phyloP scores from a whole-genome alignment of 768 basidiomycete genomes.

The Lentinula sp. region DNA sequence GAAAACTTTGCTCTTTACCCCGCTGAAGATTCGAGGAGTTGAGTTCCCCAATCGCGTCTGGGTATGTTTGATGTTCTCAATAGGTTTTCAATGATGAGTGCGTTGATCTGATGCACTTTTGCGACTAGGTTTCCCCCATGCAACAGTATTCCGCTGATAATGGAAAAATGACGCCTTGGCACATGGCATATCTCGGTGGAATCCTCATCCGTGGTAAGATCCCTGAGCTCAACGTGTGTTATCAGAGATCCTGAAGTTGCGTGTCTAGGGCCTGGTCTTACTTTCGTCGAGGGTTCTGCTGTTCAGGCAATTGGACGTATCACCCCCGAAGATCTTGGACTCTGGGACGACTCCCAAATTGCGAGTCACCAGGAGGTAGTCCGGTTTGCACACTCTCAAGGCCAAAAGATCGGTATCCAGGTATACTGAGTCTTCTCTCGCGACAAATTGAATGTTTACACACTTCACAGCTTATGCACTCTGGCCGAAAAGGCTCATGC shows the following conservation, averaged over 20 bases:
- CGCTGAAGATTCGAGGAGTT: conserved; percentile 45
- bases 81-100: neutral
- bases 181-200: conserved; percentile 46
- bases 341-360: conserved; percentile 60
- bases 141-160: conserved; percentile 57
- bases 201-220: conserved; percentile 25
- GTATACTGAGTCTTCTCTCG: conserved; percentile 13
- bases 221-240: neutral
- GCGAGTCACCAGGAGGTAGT: conserved; percentile 41
- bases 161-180: conserved; percentile 50
- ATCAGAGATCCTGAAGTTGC: conserved; percentile 36
- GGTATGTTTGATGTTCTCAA: conserved; percentile 21
- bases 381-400: conserved; percentile 65
- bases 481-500: conserved; percentile 69
- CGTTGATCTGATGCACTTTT: neutral
- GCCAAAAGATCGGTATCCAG: conserved; percentile 67
- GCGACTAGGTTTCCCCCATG: conserved; percentile 41
- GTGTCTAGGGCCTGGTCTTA: conserved; percentile 47
- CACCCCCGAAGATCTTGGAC: conserved; percentile 55
- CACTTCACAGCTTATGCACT: conserved; percentile 46
- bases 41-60: conserved; percentile 53
- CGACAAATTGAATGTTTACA: conserved; percentile 14
- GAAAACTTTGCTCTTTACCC: conserved; percentile 37
- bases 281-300: conserved; percentile 62
- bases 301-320: conserved; percentile 55